A percentile compares a stretch with the other conserved stretches of the same genome.
Conservation (phyloP, 305 asterid genomes). For the Fraxinus albicans region DNA sequence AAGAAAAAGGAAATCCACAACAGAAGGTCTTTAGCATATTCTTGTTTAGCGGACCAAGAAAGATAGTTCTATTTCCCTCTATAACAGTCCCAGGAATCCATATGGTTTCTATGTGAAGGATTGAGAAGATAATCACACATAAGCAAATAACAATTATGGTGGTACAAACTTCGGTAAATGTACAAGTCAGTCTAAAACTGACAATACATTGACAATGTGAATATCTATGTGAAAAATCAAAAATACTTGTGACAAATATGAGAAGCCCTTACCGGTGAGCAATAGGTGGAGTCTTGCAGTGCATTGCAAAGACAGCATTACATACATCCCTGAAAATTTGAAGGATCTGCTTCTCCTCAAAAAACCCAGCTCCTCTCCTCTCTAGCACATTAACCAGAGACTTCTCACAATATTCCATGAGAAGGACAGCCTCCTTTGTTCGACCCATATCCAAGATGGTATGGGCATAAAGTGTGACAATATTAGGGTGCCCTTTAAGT, state of each 20-base stretch:
- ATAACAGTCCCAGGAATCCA: neutral
- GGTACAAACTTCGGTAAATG: slow-evolving; percentile 1
- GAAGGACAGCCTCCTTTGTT: slow-evolving; percentile 84
- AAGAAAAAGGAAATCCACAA: neutral
- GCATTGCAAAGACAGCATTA: slow-evolving; percentile 91
- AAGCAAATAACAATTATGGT: slow-evolving; percentile 8
- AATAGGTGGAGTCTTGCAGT: slow-evolving; percentile 76
- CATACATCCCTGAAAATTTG: slow-evolving; percentile 80
- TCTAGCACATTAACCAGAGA: slow-evolving; percentile 82
- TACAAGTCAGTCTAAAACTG: neutral
- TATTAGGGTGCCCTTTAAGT: slow-evolving; percentile 85
- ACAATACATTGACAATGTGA: slow-evolving; percentile 1
- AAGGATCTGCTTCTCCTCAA: slow-evolving; percentile 83
- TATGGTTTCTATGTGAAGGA: neutral
- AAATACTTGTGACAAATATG: neutral
- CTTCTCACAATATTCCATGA: slow-evolving; percentile 88
- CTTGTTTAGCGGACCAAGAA: slow-evolving; percentile 8
- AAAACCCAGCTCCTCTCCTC: slow-evolving; percentile 84
- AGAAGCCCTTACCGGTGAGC: slow-evolving; percentile 73
- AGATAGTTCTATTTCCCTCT: neutral
- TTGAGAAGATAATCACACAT: neutral
- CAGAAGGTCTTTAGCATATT: neutral
- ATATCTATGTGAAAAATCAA: neutral
- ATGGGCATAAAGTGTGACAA: slow-evolving; percentile 68
- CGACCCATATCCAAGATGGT: slow-evolving; percentile 86